A percentile compares a stretch with the other conserved stretches of the same genome.
Evolutionary conservation across 345 rosid genomes (phyloP).

Genomic region (Gossypium arboreum): DNA sequence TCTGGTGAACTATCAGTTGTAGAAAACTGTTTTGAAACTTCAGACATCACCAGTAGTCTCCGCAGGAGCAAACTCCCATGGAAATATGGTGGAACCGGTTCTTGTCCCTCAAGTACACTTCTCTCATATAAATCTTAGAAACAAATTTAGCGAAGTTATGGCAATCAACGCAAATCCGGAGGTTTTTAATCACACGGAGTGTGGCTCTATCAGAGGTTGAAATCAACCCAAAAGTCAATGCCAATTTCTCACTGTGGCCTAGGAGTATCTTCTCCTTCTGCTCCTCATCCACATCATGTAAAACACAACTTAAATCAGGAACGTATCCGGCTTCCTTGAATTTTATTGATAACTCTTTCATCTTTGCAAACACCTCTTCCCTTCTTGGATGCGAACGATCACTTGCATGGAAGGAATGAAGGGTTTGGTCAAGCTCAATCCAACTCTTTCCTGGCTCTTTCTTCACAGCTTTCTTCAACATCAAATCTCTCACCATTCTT

Average conservation of each 20-base stretch:
- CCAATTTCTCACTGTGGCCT: constrained; percentile 88
- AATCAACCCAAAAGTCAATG: constrained; percentile 72
- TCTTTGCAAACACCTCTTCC: constrained; percentile 47
- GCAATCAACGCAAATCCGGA: constrained; percentile 80
- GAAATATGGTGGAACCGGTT: constrained; percentile 66
- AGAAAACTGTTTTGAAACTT: not conserved
- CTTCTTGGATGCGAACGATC: constrained; percentile 82
- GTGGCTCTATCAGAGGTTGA: constrained; percentile 43
- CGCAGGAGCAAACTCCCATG: constrained; percentile 66
- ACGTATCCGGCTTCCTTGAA: constrained; percentile 80
- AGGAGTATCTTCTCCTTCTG: constrained; percentile 83
- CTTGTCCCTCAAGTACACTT: constrained; percentile 69
- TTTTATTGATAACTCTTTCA: constrained; percentile 47
- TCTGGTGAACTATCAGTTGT: not conserved
- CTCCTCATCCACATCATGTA: constrained; percentile 82
- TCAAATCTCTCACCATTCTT: constrained; percentile 51
- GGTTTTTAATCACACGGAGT: constrained; percentile 71
- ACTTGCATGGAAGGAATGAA: constrained; percentile 72
- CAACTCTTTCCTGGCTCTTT: constrained; percentile 92
- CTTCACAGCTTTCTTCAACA: constrained; percentile 62
- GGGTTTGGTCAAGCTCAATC: constrained; percentile 67
- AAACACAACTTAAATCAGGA: constrained; percentile 72
- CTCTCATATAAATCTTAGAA: constrained; percentile 50
- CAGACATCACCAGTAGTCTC: constrained; percentile 70
- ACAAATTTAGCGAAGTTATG: constrained; percentile 82